Evolutionary conservation across 441 rosid species (phyloP).

Genomic region (Aquilaria agallochum): DNA sequence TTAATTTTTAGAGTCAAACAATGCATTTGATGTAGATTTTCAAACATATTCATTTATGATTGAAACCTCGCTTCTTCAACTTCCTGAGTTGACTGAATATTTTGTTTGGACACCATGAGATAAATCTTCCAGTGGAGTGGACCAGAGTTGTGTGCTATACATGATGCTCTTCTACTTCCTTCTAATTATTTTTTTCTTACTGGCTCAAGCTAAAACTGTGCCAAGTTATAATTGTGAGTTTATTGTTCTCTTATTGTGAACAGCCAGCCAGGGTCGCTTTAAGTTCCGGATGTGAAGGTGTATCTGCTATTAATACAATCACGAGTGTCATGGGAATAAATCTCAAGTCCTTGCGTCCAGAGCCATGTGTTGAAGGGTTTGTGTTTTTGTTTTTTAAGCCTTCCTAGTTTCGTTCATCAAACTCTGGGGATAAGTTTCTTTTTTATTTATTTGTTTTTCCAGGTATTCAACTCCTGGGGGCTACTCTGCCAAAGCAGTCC

Average conservation of each 20-base stretch:
- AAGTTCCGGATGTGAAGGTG: slow-evolving; percentile 75
- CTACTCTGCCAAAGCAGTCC: slow-evolving; percentile 89
- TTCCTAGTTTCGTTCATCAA: background rate
- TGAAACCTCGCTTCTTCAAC: no score
- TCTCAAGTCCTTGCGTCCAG: slow-evolving; percentile 79
- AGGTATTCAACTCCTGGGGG: slow-evolving; percentile 99
- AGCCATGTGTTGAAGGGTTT: slow-evolving; percentile 97
- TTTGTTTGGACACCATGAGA: no score
- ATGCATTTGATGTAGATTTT: no score
- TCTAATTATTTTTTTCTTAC: background rate
- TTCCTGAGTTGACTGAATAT: no score
- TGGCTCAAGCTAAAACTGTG: background rate
- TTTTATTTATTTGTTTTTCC: slow-evolving; percentile 15
- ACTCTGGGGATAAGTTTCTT: slow-evolving; percentile 7
- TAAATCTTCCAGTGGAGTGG: no score
- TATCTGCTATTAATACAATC: slow-evolving; percentile 89
- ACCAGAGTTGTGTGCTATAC: no score
- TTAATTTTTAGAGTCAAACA: no score
- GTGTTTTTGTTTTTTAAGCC: slow-evolving; percentile 21
- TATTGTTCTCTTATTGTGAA: slow-evolving; percentile 13
- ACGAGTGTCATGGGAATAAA: slow-evolving; percentile 96
- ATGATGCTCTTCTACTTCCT: background rate
- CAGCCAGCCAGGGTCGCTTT: slow-evolving; percentile 91
- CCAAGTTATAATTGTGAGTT: slow-evolving; percentile 4
- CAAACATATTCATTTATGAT: no score